Evolutionary conservation across 768 basidiomycete species (phyloP).

Genomic region (Suillus weaverae): DNA sequence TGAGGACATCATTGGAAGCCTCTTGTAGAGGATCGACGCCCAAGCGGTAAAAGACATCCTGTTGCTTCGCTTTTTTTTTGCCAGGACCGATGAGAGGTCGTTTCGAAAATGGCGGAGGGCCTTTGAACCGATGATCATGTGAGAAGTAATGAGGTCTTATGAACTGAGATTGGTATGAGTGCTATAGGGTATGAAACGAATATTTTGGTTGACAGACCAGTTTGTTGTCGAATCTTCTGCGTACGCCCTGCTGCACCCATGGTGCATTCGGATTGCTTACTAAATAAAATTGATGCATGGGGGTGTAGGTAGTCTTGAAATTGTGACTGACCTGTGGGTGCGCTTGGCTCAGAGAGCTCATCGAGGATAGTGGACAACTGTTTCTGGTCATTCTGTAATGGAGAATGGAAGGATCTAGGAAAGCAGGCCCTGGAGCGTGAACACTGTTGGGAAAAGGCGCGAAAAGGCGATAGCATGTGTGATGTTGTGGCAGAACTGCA

Average conservation of each 20-base stretch:
- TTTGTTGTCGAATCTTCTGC: conserved; percentile 26
- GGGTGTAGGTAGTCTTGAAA: neutral
- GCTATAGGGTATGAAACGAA: neutral
- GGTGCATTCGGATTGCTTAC: conserved; percentile 3
- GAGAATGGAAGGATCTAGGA: conserved; percentile 8
- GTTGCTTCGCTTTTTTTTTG: conserved; percentile 48
- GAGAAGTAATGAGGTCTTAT: conserved; percentile 47
- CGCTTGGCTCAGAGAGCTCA: conserved; percentile 14
- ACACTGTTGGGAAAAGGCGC: conserved; percentile 15
- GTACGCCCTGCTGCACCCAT: conserved; percentile 27
- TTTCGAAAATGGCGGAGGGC: conserved; percentile 20
- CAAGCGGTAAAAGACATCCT: conserved; percentile 72
- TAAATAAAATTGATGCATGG: neutral
- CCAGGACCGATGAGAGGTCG: conserved; percentile 55
- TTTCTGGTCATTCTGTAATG: conserved; percentile 24
- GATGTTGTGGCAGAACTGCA: neutral
- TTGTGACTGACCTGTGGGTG: conserved; percentile 8
- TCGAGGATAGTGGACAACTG: conserved; percentile 24
- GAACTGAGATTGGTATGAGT: conserved; percentile 36
- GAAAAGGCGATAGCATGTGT: conserved; percentile 13
- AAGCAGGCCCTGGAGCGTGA: neutral
- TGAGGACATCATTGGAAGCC: conserved; percentile 56
- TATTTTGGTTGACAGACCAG: conserved; percentile 16
- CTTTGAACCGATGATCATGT: conserved; percentile 36
- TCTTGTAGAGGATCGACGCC: conserved; percentile 74